phyloP scores from a whole-genome alignment of 768 basidiomycete species.

The Dioszegia aurantiaca region DNA sequence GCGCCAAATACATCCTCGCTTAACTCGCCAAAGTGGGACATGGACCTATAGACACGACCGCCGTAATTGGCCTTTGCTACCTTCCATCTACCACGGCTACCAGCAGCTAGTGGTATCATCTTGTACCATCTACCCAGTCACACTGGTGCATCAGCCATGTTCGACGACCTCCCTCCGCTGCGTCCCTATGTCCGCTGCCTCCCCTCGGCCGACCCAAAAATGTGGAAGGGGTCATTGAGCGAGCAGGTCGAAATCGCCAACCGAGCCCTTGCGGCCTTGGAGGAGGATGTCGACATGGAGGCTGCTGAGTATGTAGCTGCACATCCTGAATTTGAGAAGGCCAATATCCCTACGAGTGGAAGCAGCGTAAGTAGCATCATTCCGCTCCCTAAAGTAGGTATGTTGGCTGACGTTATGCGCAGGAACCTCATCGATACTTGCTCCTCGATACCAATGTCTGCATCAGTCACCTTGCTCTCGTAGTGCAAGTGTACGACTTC shows the following conservation, averaged over 20 bases:
- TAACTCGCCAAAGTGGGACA: conserved; percentile 8
- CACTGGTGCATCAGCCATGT: not conserved
- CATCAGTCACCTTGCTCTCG: conserved; percentile 25
- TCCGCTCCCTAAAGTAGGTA: not conserved
- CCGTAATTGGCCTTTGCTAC: too few species aligned
- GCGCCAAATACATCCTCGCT: not conserved
- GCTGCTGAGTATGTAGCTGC: conserved; percentile 3
- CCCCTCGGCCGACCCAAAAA: conserved; percentile 7
- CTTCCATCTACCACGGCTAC: too few species aligned
- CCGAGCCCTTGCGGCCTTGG: not conserved
- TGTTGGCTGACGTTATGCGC: not conserved
- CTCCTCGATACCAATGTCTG: conserved; percentile 42
- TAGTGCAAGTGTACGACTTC: conserved; percentile 16
- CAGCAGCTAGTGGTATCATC: too few species aligned
- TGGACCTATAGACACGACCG: not conserved
- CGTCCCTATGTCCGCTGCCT: not conserved
- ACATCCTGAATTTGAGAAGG: not conserved
- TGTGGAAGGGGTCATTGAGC: conserved; percentile 1
- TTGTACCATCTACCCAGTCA: too few species aligned
- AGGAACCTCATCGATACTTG: conserved; percentile 18
- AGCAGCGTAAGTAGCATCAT: too few species aligned
- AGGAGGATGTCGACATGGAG: conserved; percentile 25
- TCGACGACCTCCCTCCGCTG: not conserved
- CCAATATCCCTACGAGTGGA: not conserved
- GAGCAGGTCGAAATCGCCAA: not conserved